Evolutionary conservation across 495 filamentous ascomycete genomes (phyloP).

Genomic region (Polyplosphaeria fusca): DNA sequence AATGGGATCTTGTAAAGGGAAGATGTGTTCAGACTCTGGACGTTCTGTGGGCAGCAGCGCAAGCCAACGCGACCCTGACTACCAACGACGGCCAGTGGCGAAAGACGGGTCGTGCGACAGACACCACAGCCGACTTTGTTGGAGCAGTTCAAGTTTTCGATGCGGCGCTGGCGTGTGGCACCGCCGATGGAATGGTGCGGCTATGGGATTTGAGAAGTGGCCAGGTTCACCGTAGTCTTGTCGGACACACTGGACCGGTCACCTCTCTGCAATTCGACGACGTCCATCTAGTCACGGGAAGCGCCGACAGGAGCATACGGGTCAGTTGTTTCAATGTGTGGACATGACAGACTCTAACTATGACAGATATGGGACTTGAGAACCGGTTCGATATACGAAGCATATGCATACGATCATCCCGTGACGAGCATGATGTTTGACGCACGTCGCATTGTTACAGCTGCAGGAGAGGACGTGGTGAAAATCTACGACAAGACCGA

Average conservation of each 20-base stretch:
- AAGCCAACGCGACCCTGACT: constrained; percentile 54
- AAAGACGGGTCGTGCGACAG: constrained; percentile 54
- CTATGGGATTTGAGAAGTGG: constrained; percentile 96
- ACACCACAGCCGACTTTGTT: constrained; percentile 83
- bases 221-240: constrained; percentile 91
- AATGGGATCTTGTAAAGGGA: constrained; percentile 96
- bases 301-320: constrained; percentile 87
- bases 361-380: constrained; percentile 95
- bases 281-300: constrained; percentile 90
- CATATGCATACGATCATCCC: constrained; percentile 89
- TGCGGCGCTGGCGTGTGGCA: constrained; percentile 94
- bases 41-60: constrained; percentile 97
- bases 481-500: constrained; percentile 99
- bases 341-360: background rate
- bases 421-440: constrained; percentile 99
- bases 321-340: constrained; percentile 52
- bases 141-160: constrained; percentile 95
- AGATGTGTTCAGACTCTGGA: constrained; percentile 96
- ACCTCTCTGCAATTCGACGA: constrained; percentile 97
- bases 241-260: constrained; percentile 94
- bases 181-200: constrained; percentile 95
- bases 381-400: constrained; percentile 92
- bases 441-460: constrained; percentile 80
- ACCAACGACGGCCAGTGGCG: constrained; percentile 49
- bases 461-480: constrained; percentile 85